Conservation (phyloP, 2,329 filamentous ascomycete species). For the Chaetothyriales sp. region DNA sequence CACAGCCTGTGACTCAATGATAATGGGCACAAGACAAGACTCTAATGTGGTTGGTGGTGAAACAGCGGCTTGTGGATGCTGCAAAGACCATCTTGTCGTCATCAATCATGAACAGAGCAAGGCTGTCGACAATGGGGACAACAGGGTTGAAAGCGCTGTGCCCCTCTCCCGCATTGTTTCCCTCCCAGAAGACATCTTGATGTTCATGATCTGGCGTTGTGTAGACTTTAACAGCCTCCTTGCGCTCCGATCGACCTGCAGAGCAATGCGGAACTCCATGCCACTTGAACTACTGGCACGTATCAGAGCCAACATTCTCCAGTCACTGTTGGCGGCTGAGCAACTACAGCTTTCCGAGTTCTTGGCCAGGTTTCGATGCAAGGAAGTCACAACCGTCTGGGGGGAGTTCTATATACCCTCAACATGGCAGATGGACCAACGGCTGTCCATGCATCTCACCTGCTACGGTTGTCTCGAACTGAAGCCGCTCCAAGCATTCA, state of each 20-base stretch:
- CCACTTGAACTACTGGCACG: slow-evolving; percentile 5
- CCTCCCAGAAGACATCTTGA: neutral
- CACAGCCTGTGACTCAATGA: neutral
- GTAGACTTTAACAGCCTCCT: slow-evolving; percentile 11
- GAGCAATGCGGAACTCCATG: slow-evolving; percentile 2
- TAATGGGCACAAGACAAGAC: neutral
- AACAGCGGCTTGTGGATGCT: neutral
- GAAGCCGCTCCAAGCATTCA: slow-evolving; percentile 11
- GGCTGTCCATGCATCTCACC: slow-evolving; percentile 7
- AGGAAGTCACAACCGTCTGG: slow-evolving; percentile 1
- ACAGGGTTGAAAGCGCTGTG: neutral
- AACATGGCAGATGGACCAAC: slow-evolving; percentile 8
- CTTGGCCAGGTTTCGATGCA: slow-evolving; percentile 3
- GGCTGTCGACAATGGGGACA: neutral
- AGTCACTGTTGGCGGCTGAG: slow-evolving; percentile 4
- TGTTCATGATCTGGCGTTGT: neutral
- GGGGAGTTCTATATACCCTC: neutral
- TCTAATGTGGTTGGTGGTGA: neutral
- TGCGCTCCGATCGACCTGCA: slow-evolving; percentile 12
- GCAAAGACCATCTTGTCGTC: neutral
- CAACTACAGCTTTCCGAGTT: slow-evolving; percentile 4
- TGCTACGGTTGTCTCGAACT: slow-evolving; percentile 12
- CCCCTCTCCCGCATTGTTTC: neutral
- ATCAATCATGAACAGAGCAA: neutral
- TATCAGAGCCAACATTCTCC: slow-evolving; percentile 4